Evolutionary conservation across 2,329 filamentous ascomycete species (phyloP).

Genomic region (Clonostachys rosea): DNA sequence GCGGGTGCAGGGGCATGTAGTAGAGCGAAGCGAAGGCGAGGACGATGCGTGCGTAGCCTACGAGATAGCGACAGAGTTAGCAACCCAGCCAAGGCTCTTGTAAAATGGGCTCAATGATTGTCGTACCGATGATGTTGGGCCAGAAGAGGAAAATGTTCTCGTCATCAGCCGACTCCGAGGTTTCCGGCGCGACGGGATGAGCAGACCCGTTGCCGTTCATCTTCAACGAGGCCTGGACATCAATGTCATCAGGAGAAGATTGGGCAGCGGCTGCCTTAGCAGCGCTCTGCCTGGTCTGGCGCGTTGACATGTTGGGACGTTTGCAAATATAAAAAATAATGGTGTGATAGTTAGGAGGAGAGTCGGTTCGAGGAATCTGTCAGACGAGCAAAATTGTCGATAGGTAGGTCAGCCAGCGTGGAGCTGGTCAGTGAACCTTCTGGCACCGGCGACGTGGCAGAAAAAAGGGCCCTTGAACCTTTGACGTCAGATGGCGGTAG

Average conservation of each 20-base stretch:
- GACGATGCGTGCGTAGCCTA: constrained; percentile 74
- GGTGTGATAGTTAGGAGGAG: background rate
- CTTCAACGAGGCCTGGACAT: constrained; percentile 11
- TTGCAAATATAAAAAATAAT: constrained; percentile 1
- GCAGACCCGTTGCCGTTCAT: constrained; percentile 42
- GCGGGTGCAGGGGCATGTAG: constrained; percentile 98
- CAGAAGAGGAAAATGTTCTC: constrained; percentile 83
- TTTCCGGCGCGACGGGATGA: constrained; percentile 21
- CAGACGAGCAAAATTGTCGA: background rate
- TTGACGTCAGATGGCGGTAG: no score
- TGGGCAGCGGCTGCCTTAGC: constrained; percentile 21
- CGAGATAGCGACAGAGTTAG: background rate
- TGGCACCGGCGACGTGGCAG: no score
- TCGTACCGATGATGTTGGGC: constrained; percentile 75
- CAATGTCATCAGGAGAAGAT: constrained; percentile 15
- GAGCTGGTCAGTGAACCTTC: no score
- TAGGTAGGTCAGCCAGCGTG: no score
- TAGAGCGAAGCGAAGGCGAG: constrained; percentile 88
- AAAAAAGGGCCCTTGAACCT: no score
- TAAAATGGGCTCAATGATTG: background rate
- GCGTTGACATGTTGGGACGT: constrained; percentile 25
- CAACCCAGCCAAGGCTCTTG: background rate
- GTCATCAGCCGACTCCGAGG: constrained; percentile 27
- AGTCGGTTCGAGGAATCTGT: background rate
- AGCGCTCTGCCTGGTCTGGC: constrained; percentile 31